Conservation (phyloP, 179 eudicot genomes). For the Nepenthes alata region DNA sequence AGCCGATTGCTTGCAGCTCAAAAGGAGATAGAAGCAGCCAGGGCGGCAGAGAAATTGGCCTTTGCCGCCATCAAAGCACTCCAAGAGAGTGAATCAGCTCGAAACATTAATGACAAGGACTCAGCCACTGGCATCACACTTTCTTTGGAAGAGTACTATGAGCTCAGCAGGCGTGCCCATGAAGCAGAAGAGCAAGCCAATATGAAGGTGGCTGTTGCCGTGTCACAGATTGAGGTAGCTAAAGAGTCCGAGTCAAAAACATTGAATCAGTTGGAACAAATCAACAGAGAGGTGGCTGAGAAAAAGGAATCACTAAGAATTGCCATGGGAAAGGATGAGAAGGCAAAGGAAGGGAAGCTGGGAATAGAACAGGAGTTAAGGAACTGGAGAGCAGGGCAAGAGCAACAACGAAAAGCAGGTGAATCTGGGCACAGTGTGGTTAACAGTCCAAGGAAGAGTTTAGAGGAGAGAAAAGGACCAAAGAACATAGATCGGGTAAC, state of each 20-base stretch:
- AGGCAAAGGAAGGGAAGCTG: slow-evolving; percentile 73
- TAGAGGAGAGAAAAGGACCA: slow-evolving; percentile 29
- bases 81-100: slow-evolving; percentile 51
- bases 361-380: slow-evolving; percentile 81
- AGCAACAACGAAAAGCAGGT: slow-evolving; percentile 51
- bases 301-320: slow-evolving; percentile 51
- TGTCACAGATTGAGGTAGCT: slow-evolving; percentile 55
- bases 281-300: slow-evolving; percentile 34
- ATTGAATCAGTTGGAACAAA: slow-evolving; percentile 55
- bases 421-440: slow-evolving; percentile 24
- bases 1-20: slow-evolving; percentile 52
- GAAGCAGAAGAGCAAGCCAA: slow-evolving; percentile 77
- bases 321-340: slow-evolving; percentile 61
- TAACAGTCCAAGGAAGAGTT: slow-evolving; percentile 36
- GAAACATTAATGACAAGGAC: slow-evolving; percentile 22
- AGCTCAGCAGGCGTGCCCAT: slow-evolving; percentile 63
- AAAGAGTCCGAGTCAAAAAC: slow-evolving; percentile 50
- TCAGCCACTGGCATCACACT: slow-evolving; percentile 42
- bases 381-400: slow-evolving; percentile 72
- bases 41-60: slow-evolving; percentile 67
- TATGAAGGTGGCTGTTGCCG: slow-evolving; percentile 45
- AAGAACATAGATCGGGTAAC: slow-evolving; percentile 14
- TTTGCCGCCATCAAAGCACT: slow-evolving; percentile 61
- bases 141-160: slow-evolving; percentile 77
- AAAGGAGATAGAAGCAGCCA: slow-evolving; percentile 89